Percentiles rank a stretch among this genome's conserved stretches.
These are phyloP conservation scores for Iodosphaeria phyllophila DNA, from an alignment of 2,329 filamentous ascomycete species.

Conservation along the genomic window DNA sequence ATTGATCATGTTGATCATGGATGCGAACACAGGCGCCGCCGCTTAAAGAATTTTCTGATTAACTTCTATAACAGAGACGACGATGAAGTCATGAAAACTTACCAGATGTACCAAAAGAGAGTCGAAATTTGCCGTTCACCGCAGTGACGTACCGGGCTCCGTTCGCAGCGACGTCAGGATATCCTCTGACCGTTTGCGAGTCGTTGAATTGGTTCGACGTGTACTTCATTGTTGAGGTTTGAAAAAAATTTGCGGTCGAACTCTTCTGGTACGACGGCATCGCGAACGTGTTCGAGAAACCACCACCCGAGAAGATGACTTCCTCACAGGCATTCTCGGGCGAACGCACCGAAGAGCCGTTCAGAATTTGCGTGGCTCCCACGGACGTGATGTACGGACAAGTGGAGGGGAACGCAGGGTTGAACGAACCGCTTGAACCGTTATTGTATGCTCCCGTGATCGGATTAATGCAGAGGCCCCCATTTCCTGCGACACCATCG, in stretches of 20 bases:
- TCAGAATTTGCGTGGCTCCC: conserved; percentile 27
- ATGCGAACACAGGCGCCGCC: conserved; percentile 8
- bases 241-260: conserved; percentile 20
- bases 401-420: conserved; percentile 23
- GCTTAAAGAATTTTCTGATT: conserved; percentile 6
- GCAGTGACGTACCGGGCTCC: conserved; percentile 24
- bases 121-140: conserved; percentile 19
- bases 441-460: conserved; percentile 12
- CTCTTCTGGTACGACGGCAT: conserved; percentile 25
- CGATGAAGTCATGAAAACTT: conserved; percentile 6
- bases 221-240: conserved; percentile 20
- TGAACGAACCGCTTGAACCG: conserved; percentile 19
- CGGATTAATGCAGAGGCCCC: conserved; percentile 16
- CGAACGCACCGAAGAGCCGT: conserved; percentile 17
- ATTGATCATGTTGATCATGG: conserved; percentile 8
- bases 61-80: conserved; percentile 14
- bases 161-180: conserved; percentile 27
- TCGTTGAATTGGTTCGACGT: conserved; percentile 25
- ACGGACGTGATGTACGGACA: conserved; percentile 32
- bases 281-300: conserved; percentile 28
- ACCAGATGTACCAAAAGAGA: conserved; percentile 29
- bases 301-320: conserved; percentile 26
- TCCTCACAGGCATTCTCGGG: conserved; percentile 26
- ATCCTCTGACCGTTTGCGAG: conserved; percentile 22
- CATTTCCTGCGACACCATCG: conserved; percentile 23